Conservation (phyloP, 2,329 filamentous ascomycete genomes). For the Colletotrichum zoysiae region DNA sequence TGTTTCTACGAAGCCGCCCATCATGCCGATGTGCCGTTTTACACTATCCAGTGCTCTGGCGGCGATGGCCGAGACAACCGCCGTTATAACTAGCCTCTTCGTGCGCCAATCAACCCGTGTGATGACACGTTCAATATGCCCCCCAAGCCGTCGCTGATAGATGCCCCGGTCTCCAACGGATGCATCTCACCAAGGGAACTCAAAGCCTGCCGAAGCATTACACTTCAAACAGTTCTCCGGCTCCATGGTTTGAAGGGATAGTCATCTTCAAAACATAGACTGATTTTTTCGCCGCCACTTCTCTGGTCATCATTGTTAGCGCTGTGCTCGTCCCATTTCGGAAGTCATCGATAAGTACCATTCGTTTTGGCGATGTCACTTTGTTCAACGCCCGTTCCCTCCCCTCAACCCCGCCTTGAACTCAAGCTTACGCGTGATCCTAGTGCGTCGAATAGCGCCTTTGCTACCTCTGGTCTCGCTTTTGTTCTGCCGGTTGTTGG, state of each 20-base stretch:
- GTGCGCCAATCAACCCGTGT: neutral
- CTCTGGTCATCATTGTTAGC: conserved; percentile 56
- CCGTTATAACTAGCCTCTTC: no score
- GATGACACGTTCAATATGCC: neutral
- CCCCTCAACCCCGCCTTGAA: neutral
- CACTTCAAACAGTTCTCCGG: neutral
- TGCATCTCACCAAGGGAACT: neutral
- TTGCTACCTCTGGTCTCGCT: conserved; percentile 46
- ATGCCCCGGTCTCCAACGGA: neutral
- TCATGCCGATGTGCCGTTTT: no score
- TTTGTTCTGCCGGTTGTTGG: conserved; percentile 47
- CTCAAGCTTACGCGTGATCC: neutral
- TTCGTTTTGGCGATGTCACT: conserved; percentile 60
- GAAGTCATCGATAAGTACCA: conserved; percentile 57
- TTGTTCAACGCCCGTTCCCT: conserved; percentile 54
- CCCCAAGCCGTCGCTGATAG: neutral
- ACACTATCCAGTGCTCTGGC: no score
- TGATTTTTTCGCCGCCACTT: conserved; percentile 50
- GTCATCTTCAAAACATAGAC: conserved; percentile 49
- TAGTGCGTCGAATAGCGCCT: conserved; percentile 49
- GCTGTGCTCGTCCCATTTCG: conserved; percentile 54
- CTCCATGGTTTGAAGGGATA: neutral
- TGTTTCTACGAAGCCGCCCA: no score
- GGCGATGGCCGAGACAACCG: no score
- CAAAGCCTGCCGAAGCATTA: conserved; percentile 30